Evolutionary conservation across 441 rosid genomes (phyloP).

Genomic region (Mallotus japonicus): DNA sequence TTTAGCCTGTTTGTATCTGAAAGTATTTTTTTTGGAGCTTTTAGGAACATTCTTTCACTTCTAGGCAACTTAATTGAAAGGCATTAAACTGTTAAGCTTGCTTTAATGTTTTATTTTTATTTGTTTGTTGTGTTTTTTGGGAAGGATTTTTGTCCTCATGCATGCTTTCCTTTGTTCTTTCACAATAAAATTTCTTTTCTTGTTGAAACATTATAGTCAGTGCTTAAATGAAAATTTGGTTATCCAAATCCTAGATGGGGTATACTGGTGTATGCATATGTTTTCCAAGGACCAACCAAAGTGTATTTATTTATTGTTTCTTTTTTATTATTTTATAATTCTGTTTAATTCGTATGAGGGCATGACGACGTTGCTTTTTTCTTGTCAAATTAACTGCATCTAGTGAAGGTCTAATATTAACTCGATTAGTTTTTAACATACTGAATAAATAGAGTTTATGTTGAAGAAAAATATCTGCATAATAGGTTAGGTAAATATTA

Average conservation of each 20-base stretch:
- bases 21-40: neutral
- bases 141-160: neutral
- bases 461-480: too few relatives aligned
- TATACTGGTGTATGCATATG: neutral
- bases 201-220: neutral
- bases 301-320: neutral
- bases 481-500: too few relatives aligned
- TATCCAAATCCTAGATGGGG: neutral
- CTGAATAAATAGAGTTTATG: too few relatives aligned
- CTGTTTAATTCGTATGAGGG: too few relatives aligned
- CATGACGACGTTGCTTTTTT: too few relatives aligned
- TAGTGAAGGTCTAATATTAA: too few relatives aligned
- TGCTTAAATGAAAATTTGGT: neutral
- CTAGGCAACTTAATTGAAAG: neutral
- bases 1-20: neutral
- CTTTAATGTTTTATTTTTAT: neutral
- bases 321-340: too few relatives aligned
- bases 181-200: neutral
- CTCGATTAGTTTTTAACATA: too few relatives aligned
- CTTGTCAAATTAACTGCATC: too few relatives aligned
- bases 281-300: neutral
- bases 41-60: neutral
- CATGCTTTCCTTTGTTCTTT: neutral
- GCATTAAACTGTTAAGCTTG: neutral
- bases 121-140: neutral